These are phyloP conservation scores for Arthrobotrys conoides DNA, from an alignment of 2,329 filamentous ascomycete species.

Conservation along the genomic window DNA sequence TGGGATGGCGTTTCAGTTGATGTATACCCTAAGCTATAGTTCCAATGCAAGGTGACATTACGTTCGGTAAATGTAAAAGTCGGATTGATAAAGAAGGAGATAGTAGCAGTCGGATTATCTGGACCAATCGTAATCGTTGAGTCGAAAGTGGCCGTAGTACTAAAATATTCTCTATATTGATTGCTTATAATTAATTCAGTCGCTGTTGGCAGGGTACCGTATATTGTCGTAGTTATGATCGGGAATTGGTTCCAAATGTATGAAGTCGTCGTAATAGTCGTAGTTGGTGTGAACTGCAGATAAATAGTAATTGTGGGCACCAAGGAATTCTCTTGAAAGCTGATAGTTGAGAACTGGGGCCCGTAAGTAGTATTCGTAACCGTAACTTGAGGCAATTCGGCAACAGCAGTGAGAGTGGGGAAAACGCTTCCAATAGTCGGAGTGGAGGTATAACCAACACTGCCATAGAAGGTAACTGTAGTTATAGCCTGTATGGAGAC, in stretches of 20 bases:
- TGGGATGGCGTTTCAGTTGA: conserved; percentile 29
- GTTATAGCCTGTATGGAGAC: conserved; percentile 41
- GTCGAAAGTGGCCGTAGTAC: conserved; percentile 16
- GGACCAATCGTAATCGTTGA: conserved; percentile 42
- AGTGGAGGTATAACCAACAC: conserved; percentile 36
- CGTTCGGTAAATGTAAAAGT: conserved; percentile 7
- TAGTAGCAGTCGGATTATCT: conserved; percentile 50
- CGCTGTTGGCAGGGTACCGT: conserved; percentile 36
- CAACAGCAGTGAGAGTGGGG: conserved; percentile 49
- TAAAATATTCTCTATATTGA: conserved; percentile 29
- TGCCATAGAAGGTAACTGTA: conserved; percentile 33
- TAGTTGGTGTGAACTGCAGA: conserved; percentile 28
- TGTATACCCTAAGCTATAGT: background rate
- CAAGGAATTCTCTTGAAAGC: conserved; percentile 11
- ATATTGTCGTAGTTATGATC: conserved; percentile 17
- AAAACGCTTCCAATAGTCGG: conserved; percentile 40
- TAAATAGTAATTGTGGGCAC: conserved; percentile 38
- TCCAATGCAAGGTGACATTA: conserved; percentile 26
- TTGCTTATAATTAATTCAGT: conserved; percentile 20
- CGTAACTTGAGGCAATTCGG: conserved; percentile 34
- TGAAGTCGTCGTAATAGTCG: conserved; percentile 18
- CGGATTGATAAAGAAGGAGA: conserved; percentile 41
- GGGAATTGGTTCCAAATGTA: conserved; percentile 39
- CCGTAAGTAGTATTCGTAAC: conserved; percentile 50
- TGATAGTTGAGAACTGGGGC: conserved; percentile 33